Base-by-base conservation (phyloP, 2,329 filamentous ascomycete genomes). In the Botryotinia convoluta region DNA sequence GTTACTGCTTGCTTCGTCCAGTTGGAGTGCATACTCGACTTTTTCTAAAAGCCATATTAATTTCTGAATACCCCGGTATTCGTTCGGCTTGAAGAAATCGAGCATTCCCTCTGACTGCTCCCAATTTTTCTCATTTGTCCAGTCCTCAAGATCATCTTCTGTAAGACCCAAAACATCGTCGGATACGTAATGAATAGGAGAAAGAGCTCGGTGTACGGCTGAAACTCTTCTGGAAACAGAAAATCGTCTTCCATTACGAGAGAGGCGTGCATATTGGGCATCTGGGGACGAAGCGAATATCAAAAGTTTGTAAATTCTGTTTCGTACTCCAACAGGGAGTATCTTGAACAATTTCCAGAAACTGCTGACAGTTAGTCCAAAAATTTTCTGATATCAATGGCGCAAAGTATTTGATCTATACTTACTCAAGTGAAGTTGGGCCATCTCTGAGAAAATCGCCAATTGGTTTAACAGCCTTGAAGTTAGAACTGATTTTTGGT, bases 201-300 rank as follows among this genome's bases (percentile, higher is more conserved):
- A 3, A 20, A 68, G 48, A 42, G 65, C 48, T 1, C 18, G 18
- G 5, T n/a, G 7, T 39, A n/a, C 22, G 0, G 26, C 26, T 9
- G 16, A 26, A n/a, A 20, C 39, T 42, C 26, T 68, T 29, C 65
- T 68, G 20, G 65, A 68, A 42, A 68, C 12, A 9, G 35, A 6
- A 37, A 68, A 68, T 22, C 65, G 35, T 32, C 65, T 68, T 42
- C 65, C 65, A 18, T 68, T 68, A 9, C 65, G 65, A 32, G 65
- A 57, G 22, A 68, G 65, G 4, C 48, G 35, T 26, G 65, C 65
- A 37, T n/a, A 57, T 26, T 68, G 48, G 3, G 65, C n/a, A 10
- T 68, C 65, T 26, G 48, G 65, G 4, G 65, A 68, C 65, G 48
- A 68, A 32, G 65, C 48, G 35, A 68, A 68, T 9, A 68, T 68